Evolutionary conservation across 2,329 filamentous ascomycete genomes (phyloP).

Genomic region (Geoglossum cookeanum): DNA sequence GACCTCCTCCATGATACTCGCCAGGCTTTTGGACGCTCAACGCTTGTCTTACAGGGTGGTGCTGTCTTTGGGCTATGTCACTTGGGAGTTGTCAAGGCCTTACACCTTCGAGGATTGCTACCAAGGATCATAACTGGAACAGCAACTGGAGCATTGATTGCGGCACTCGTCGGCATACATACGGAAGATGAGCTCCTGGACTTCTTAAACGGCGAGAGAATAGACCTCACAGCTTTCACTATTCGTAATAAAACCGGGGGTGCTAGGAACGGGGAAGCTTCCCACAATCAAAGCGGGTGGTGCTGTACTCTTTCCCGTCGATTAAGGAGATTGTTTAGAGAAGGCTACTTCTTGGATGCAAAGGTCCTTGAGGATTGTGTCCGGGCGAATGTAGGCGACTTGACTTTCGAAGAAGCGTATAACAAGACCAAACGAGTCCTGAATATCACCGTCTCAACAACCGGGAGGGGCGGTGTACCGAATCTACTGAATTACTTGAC

Average conservation of each 20-base stretch:
- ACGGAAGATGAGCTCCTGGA: constrained; percentile 65
- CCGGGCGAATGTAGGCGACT: constrained; percentile 63
- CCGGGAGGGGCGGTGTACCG: constrained; percentile 55
- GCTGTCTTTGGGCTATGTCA: constrained; percentile 85
- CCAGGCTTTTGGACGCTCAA: constrained; percentile 73
- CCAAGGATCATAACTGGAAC: constrained; percentile 85
- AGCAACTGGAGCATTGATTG: constrained; percentile 75
- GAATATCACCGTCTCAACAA: constrained; percentile 78
- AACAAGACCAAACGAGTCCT: constrained; percentile 66
- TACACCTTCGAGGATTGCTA: constrained; percentile 61
- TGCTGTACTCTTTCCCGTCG: constrained; percentile 43
- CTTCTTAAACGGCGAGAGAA: constrained; percentile 59
- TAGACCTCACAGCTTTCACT: constrained; percentile 66
- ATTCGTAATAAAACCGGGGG: constrained; percentile 16
- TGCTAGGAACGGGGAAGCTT: constrained; percentile 15
- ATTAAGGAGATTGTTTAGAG: constrained; percentile 45
- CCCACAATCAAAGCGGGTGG: constrained; percentile 19
- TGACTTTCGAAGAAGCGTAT: constrained; percentile 89
- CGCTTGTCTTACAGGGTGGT: constrained; percentile 72
- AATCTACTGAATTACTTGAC: constrained; percentile 83
- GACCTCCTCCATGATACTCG: constrained; percentile 75
- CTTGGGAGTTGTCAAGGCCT: constrained; percentile 71
- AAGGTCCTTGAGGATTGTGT: constrained; percentile 69
- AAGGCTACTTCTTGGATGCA: constrained; percentile 72
- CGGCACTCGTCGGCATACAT: constrained; percentile 71